phyloP scores from a whole-genome alignment of 192 early-diverging fungal genomes.

The Backusella liffmaniae region DNA sequence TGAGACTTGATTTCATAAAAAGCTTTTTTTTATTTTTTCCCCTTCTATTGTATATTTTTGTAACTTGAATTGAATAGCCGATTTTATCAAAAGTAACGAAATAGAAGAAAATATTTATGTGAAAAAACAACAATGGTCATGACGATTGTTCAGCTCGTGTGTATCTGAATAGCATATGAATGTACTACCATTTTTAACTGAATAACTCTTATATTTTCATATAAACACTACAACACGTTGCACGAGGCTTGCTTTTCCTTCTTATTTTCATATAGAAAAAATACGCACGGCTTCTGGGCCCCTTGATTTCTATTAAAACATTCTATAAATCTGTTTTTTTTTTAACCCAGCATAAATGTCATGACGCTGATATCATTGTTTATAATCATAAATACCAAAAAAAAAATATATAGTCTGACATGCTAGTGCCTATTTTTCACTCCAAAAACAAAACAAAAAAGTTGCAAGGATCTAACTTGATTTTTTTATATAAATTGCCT shows the following conservation, averaged over 20 bases:
- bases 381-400: too few species aligned
- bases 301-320: neutral
- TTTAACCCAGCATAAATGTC: neutral
- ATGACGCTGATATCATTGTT: neutral
- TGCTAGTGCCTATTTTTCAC: too few species aligned
- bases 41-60: neutral
- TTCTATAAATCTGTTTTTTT: neutral
- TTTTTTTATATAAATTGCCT: neutral
- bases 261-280: neutral
- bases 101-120: neutral
- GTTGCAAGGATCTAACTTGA: neutral
- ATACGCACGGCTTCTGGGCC: neutral
- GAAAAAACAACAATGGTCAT: neutral
- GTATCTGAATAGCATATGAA: neutral
- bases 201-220: neutral
- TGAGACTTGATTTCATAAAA: neutral
- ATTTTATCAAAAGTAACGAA: neutral
- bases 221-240: neutral
- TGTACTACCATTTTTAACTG: neutral
- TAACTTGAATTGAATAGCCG: constrained; percentile 3
- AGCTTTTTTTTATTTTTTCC: neutral
- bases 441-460: too few species aligned
- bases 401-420: too few species aligned
- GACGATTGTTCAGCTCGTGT: neutral
- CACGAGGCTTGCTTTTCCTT: neutral